Percentiles rank a stretch among this genome's conserved stretches.
Evolutionary conservation across 176 grass and related monocot genomes (phyloP).

Genomic region (Avena atlantica): DNA sequence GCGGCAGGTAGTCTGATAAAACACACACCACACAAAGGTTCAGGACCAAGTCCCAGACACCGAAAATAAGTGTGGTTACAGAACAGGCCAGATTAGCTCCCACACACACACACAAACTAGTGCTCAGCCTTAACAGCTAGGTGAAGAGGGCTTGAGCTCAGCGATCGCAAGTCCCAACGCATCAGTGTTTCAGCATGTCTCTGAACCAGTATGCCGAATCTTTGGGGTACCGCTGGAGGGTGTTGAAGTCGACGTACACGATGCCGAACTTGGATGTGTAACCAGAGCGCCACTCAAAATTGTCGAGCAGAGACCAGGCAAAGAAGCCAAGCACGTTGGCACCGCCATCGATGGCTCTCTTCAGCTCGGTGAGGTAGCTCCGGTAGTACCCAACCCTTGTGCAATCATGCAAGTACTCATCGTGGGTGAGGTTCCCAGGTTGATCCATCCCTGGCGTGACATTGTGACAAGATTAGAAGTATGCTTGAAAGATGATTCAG

Average conservation of each 20-base stretch:
- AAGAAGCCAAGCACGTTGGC: slow-evolving; percentile 66
- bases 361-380: slow-evolving; percentile 53
- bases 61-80: too few species aligned
- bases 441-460: slow-evolving; percentile 63
- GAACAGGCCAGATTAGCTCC: too few species aligned
- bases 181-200: too few species aligned
- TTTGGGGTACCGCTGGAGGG: background rate
- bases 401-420: slow-evolving; percentile 36
- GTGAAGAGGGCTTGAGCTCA: too few species aligned
- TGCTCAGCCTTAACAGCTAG: too few species aligned
- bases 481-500: background rate
- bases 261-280: slow-evolving; percentile 63
- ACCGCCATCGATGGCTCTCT: slow-evolving; percentile 57
- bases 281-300: slow-evolving; percentile 57
- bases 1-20: too few species aligned
- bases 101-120: too few species aligned
- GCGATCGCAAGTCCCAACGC: too few species aligned
- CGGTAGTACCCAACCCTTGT: slow-evolving; percentile 53
- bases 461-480: background rate
- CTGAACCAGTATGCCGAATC: background rate
- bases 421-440: slow-evolving; percentile 54
- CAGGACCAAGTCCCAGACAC: too few species aligned
- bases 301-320: slow-evolving; percentile 68
- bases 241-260: slow-evolving; percentile 28
- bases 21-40: too few species aligned